These are phyloP conservation scores for Colletotrichum magnum DNA, from an alignment of 2,329 filamentous ascomycete species.

Conservation along the genomic window DNA sequence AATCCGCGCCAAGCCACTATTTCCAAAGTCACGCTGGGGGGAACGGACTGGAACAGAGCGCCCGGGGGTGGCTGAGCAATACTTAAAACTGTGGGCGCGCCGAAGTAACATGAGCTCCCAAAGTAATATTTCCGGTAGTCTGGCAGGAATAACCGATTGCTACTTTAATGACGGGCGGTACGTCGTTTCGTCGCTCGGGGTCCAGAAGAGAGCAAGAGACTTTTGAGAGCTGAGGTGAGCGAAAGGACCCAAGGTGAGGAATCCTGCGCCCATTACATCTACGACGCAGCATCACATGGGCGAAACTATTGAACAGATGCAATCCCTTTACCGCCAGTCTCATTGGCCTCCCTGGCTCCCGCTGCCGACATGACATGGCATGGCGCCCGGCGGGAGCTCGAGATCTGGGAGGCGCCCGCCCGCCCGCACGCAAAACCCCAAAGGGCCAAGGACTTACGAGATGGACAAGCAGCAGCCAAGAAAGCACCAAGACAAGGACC, in stretches of 20 bases:
- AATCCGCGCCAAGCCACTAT: conserved; percentile 31
- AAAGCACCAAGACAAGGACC: conserved; percentile 12
- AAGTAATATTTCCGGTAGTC: neutral
- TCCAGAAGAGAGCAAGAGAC: too few relatives aligned
- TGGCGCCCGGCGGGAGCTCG: neutral
- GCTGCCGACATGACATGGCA: too few relatives aligned
- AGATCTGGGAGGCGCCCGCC: conserved; percentile 10
- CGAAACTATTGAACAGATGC: neutral
- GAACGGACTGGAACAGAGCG: conserved; percentile 1
- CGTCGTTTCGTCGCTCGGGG: neutral
- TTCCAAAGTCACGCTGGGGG: neutral
- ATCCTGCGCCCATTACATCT: neutral
- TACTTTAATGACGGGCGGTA: neutral
- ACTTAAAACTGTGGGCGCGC: conserved; percentile 18
- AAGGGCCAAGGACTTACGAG: neutral
- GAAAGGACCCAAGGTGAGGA: too few relatives aligned
- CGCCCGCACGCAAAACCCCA: too few relatives aligned
- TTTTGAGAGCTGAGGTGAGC: too few relatives aligned
- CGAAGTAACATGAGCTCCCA: neutral
- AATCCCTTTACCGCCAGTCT: too few relatives aligned
- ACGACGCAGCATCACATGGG: conserved; percentile 8
- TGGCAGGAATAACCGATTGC: conserved; percentile 33
- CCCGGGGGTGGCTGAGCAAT: conserved; percentile 37
- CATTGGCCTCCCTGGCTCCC: neutral
- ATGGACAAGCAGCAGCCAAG: conserved; percentile 30